Evolutionary conservation across 768 basidiomycete genomes (phyloP), one percentile per base, ranked within the genome.

Genomic region (Pisolithus microcarpus): DNA sequence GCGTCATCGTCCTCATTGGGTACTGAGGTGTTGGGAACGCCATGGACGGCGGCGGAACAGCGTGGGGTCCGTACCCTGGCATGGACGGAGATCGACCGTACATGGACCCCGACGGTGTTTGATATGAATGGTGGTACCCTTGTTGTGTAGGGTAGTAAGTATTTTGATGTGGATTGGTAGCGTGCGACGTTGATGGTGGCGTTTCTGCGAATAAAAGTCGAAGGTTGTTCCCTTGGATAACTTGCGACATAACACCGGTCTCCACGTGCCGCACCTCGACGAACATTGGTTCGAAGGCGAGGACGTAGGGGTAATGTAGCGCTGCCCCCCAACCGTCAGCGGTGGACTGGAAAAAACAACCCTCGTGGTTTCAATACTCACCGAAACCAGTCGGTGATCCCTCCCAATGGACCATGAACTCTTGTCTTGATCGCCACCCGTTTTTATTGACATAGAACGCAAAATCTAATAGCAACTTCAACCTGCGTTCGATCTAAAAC

Each of bases 391-490:
- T 90, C 0, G 96, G 96, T 40, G 75, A 76, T 8, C 96, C 96
- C 68, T 98, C 95, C 96, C 96, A 99, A 56, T 89, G 78, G 13
- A 98, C 90, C 79, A 94, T 90, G 75, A 97, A 98, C 51, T 91
- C 84, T 55, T 81, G 86, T 48, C 90, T 75, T 45, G 94, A 91
- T 54, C 92, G 76, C 73, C 91, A 87, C 2, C 96, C 96, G 55
- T 85, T 94, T 74, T 90, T 91, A 70, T 98, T 95, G 57, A 99
- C 93, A 67, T 97, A 98, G 65, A 99, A 98, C 0, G 96, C 96
- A 65, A 97, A 99, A 70, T 98, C 96, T 96, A 58, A 46, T 49
- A 18, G 13, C 10, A 10, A 9, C 13, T 26, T 46, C 11, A 24
- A 42, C n/a, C 52, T n/a, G 52, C 49, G 55, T 48, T 48, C 28